Evolutionary conservation across 1,284 basidiomycete genomes (phyloP).

Genomic region (Puccinia triticina): DNA sequence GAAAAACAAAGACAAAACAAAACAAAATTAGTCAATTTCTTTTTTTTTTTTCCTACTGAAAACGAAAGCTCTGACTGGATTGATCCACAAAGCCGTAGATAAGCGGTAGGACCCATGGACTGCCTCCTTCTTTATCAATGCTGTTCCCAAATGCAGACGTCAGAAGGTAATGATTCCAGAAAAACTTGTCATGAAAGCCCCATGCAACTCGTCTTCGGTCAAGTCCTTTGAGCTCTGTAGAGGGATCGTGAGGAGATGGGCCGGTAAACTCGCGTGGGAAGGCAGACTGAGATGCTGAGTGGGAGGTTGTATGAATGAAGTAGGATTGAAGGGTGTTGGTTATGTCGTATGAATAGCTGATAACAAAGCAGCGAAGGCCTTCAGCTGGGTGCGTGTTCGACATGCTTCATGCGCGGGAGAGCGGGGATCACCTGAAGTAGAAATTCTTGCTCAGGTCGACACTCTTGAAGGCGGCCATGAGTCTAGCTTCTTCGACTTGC

Average conservation of each 20-base stretch:
- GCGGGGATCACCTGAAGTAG: conserved; percentile 83
- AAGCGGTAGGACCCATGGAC: conserved; percentile 86
- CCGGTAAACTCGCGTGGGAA: conserved; percentile 50
- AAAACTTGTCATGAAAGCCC: conserved; percentile 83
- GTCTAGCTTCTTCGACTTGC: conserved; percentile 59
- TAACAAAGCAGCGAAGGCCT: neutral
- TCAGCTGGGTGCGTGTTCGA: neutral
- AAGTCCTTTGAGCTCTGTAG: neutral
- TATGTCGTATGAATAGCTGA: conserved; percentile 91
- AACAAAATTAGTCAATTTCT: neutral
- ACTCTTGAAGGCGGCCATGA: conserved; percentile 91
- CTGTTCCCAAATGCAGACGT: conserved; percentile 64
- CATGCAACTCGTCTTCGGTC: conserved; percentile 55
- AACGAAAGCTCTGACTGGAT: conserved; percentile 73
- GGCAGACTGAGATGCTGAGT: conserved; percentile 43
- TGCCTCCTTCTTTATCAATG: conserved; percentile 65
- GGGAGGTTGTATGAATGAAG: conserved; percentile 68
- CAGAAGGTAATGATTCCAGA: conserved; percentile 95
- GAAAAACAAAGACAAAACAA: conserved; percentile 12
- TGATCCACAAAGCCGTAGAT: conserved; percentile 97
- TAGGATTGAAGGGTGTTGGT: conserved; percentile 94
- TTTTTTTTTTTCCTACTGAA: conserved; percentile 10
- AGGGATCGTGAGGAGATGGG: conserved; percentile 52
- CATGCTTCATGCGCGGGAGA: conserved; percentile 42
- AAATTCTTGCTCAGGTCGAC: conserved; percentile 99